Conservation (phyloP, 495 filamentous ascomycete genomes). For the Opeltia flavorubescens region DNA sequence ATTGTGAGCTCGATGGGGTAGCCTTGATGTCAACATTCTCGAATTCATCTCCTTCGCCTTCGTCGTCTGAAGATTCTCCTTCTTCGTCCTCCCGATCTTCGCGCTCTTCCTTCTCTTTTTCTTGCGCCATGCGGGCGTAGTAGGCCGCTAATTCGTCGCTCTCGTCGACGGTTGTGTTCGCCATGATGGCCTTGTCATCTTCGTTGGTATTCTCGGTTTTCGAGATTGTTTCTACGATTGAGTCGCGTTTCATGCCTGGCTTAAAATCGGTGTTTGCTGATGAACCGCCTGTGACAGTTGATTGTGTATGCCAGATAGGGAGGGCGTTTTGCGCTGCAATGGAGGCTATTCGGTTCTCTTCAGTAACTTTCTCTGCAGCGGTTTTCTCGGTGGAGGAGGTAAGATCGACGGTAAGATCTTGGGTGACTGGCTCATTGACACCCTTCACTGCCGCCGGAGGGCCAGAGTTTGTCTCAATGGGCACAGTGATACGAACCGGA, state of each 20-base stretch:
- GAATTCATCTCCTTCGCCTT: conserved; percentile 32
- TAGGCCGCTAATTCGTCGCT: conserved; percentile 39
- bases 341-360: conserved; percentile 55
- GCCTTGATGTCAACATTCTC: conserved; percentile 26
- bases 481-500: conserved; percentile 37
- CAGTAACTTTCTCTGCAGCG: conserved; percentile 60
- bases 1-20: conserved; percentile 6
- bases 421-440: conserved; percentile 47
- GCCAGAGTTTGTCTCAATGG: conserved; percentile 25
- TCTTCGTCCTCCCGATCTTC: conserved; percentile 32
- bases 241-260: conserved; percentile 21
- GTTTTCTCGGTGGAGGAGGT: conserved; percentile 59
- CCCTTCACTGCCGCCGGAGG: conserved; percentile 60
- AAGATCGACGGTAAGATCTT: conserved; percentile 64
- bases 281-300: conserved; percentile 48
- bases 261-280: conserved; percentile 14
- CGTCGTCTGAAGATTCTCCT: conserved; percentile 27
- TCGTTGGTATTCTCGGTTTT: conserved; percentile 37
- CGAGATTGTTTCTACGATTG: conserved; percentile 6
- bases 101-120: conserved; percentile 33
- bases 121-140: conserved; percentile 36
- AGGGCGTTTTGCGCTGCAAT: conserved; percentile 72
- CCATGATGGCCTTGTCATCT: conserved; percentile 40
- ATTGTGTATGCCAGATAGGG: conserved; percentile 79
- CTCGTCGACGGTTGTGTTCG: conserved; percentile 18